Base-by-base conservation (phyloP, 2,329 filamentous ascomycete genomes). In the Cladophialophora bantiana region DNA sequence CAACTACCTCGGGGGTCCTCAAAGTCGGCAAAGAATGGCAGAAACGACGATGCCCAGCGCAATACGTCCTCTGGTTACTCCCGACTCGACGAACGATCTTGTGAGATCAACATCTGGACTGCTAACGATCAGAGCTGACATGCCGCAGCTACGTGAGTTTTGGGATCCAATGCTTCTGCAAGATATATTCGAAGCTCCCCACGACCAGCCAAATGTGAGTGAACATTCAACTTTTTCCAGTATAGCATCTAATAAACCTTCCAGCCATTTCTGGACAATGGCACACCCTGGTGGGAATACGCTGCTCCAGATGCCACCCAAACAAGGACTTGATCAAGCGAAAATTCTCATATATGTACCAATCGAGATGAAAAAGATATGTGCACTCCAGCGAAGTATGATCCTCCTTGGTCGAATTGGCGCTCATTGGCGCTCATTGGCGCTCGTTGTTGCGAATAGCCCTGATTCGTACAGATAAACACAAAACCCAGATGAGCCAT, bases 121-220 rank as follows among this genome's bases (percentile, higher is more conserved):
- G 4, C 15, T 15, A 18, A 52, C 3, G n/a, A 42, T 1, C 38
- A 3, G 6, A 0, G 40, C 56, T 65, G 48, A 65, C 57, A 34
- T 61, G 26, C 5, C 35, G 26, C 35, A 65, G 63, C 57, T 65
- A 61, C 57, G 54, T 18, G 18, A 65, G 9, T 65, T 65, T n/a
- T 65, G 63, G 63, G 63, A 65, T n/a, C 63, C 63, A 18, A 61
- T 65, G 63, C 57, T 65, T 4, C 48, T 61, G 9, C 56, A 60
- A 32, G 40, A 60, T 31, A 53, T 40, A 15, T 65, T 60, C 45
- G 34, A n/a, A 20, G 40, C 59, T 34, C 42, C 59, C 15, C 45
- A 61, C 13, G 59, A 53, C 31, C 40, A 61, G 31, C 42, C 50
- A 18, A 61, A 61, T 53, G 59, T 61, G 32, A 53, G 59, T 52